Percentiles rank a stretch among this genome's conserved stretches.
Conservation (phyloP, 2,329 filamentous ascomycete genomes). For the Furcasterigmium sp. region DNA sequence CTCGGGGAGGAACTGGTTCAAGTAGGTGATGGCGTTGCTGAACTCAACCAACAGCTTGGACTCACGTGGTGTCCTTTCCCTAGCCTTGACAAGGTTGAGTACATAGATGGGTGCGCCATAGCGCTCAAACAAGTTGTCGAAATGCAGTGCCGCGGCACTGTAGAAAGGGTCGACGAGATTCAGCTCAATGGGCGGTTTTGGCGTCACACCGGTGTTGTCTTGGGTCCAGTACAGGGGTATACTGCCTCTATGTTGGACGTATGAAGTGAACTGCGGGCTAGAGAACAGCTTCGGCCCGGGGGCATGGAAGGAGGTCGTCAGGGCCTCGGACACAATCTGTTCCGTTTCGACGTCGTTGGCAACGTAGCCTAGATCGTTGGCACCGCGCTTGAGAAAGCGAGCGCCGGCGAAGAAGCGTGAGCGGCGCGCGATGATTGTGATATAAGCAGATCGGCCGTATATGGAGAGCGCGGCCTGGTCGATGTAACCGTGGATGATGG, state of each 20-base stretch:
- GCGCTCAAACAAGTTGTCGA: constrained; percentile 87
- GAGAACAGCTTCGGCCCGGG: constrained; percentile 81
- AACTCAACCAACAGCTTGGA: constrained; percentile 87
- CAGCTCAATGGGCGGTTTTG: constrained; percentile 92
- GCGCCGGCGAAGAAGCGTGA: constrained; percentile 94
- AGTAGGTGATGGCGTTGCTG: constrained; percentile 79
- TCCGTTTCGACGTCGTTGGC: constrained; percentile 99
- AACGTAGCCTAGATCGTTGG: constrained; percentile 91
- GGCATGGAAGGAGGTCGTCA: constrained; percentile 92
- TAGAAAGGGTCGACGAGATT: constrained; percentile 97
- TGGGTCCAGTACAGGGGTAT: constrained; percentile 98
- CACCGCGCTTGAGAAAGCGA: constrained; percentile 87
- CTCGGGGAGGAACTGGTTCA: constrained; percentile 86
- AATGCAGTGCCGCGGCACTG: constrained; percentile 85
- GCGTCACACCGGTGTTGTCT: constrained; percentile 89
- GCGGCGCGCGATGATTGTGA: constrained; percentile 87
- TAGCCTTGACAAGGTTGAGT: constrained; percentile 83
- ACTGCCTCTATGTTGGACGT: constrained; percentile 92
- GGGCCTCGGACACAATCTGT: constrained; percentile 91
- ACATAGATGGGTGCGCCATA: constrained; percentile 92
- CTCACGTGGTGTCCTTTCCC: constrained; percentile 84
- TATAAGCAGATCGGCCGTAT: constrained; percentile 83
- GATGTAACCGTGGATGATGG: constrained; percentile 93
- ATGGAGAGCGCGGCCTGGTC: constrained; percentile 83
- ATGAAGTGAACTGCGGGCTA: constrained; percentile 90